These are phyloP conservation scores for Boletus barrowsii DNA, from an alignment of 768 basidiomycete genomes.

Conservation along the genomic window DNA sequence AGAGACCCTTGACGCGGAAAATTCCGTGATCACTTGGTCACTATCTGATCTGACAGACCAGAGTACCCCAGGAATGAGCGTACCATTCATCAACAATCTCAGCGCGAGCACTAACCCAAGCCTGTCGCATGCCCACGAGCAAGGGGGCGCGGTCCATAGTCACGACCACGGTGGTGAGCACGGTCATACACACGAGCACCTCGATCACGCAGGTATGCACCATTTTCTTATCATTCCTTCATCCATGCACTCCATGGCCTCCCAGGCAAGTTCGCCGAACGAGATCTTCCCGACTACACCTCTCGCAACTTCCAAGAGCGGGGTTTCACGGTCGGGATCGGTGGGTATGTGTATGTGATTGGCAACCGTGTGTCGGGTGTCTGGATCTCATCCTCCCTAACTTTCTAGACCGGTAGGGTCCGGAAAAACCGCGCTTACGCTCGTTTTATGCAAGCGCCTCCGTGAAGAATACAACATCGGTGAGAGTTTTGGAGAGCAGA, in stretches of 20 bases:
- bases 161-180: constrained; percentile 74
- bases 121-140: constrained; percentile 53
- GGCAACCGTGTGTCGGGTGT: not conserved
- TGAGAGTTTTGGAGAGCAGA: constrained; percentile 32
- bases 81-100: constrained; percentile 75
- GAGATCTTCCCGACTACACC: constrained; percentile 89
- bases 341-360: constrained; percentile 62
- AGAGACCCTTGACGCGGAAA: constrained; percentile 6
- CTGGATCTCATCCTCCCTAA: not conserved
- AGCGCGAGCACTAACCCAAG: constrained; percentile 34
- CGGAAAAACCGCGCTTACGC: constrained; percentile 92
- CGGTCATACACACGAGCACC: constrained; percentile 92
- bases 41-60: constrained; percentile 5
- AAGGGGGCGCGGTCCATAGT: constrained; percentile 35
- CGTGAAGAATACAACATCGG: constrained; percentile 90
- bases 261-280: constrained; percentile 85
- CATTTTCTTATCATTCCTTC: not conserved
- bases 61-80: constrained; percentile 42
- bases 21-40: not conserved
- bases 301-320: constrained; percentile 84
- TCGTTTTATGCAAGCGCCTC: constrained; percentile 82
- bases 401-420: constrained; percentile 86
- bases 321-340: constrained; percentile 97
- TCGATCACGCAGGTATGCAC: constrained; percentile 77
- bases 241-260: not conserved